Base-by-base conservation (phyloP, 169 alveolate species). In the Plasmodium gaboni region DNA sequence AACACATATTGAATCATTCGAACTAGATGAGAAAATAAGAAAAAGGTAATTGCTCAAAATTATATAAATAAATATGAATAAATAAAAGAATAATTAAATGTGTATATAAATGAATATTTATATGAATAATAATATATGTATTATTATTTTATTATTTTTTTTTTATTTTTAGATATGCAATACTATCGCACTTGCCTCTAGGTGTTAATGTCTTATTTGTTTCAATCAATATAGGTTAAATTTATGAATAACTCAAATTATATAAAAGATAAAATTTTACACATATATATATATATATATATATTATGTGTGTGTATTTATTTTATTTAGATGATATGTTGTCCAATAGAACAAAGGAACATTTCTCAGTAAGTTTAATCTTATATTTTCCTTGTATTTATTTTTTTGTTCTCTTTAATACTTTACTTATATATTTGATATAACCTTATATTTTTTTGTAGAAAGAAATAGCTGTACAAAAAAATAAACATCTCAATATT, bases 381-480 rank as follows among this genome's bases (percentile, higher is more conserved):
- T 3, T 2, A 65, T 7, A 2, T 28, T 28, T 28, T 4, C 42
- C 42, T 28, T 28, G 4, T 3, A 28, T 28, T 51, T 24, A 71
- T 71, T 76, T 48, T 63, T 53, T 26, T 38, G 59, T 24, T 60
- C 44, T 32, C 44, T 32, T 32, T 32, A 32, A 32, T 32, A 32
- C 1, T 50, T 63, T 38, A 12, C 26, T 64, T 12, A 46, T 63
- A 10, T 24, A 8, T 26, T 24, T 65, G 28, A 38, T 17, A 28
- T 65, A 28, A 17, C 10, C 51, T 15, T 76, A 24, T 42, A 26
- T 13, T 44, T 17, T 13, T 44, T 17, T 53, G 4, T 67, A 80
- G 90, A 80, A 80, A 48, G 90, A 80, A 68, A 80, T 80, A 80
- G 32, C 83, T 55, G 80, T 61, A 15, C 51, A 80, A 46, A 68